Evolutionary conservation across 2,329 filamentous ascomycete genomes (phyloP).

Genomic region (Xylariales sp.): DNA sequence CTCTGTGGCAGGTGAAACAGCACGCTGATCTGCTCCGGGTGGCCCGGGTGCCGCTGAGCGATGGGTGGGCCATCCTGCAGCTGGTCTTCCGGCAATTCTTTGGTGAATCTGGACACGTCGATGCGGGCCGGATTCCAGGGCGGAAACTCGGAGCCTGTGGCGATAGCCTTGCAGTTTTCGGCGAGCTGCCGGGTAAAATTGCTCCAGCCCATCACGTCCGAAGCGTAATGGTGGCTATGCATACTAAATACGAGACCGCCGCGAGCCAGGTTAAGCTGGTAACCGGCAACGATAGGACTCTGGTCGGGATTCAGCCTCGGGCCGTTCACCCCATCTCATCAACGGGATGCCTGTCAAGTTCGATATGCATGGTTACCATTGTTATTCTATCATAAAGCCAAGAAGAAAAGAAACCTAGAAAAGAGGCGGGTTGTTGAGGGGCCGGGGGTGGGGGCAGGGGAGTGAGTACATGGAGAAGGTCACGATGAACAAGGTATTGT

Average conservation of each 20-base stretch:
- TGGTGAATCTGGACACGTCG: background rate
- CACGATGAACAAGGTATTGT: too few species aligned
- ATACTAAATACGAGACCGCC: constrained; percentile 37
- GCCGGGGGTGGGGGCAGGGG: too few species aligned
- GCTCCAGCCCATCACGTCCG: constrained; percentile 38
- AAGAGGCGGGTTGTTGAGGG: too few species aligned
- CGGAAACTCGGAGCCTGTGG: background rate
- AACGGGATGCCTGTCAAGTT: constrained; percentile 25
- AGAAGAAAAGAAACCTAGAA: background rate
- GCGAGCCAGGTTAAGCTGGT: constrained; percentile 35
- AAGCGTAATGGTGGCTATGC: constrained; percentile 37
- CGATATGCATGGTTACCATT: too few species aligned
- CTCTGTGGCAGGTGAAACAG: background rate
- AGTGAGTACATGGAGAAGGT: too few species aligned
- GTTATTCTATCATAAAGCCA: background rate
- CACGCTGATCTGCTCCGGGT: background rate
- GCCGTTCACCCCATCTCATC: constrained; percentile 35
- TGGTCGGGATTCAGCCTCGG: constrained; percentile 30
- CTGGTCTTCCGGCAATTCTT: background rate
- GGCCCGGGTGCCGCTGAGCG: background rate
- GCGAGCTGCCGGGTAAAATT: constrained; percentile 6
- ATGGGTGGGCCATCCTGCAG: background rate
- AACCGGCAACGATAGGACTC: constrained; percentile 29
- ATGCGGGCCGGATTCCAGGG: background rate
- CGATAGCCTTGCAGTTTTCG: background rate